A percentile compares a stretch with the other conserved stretches of the same genome.
Evolutionary conservation across 2,329 filamentous ascomycete genomes (phyloP).

Genomic region (Fusarium dimerum): DNA sequence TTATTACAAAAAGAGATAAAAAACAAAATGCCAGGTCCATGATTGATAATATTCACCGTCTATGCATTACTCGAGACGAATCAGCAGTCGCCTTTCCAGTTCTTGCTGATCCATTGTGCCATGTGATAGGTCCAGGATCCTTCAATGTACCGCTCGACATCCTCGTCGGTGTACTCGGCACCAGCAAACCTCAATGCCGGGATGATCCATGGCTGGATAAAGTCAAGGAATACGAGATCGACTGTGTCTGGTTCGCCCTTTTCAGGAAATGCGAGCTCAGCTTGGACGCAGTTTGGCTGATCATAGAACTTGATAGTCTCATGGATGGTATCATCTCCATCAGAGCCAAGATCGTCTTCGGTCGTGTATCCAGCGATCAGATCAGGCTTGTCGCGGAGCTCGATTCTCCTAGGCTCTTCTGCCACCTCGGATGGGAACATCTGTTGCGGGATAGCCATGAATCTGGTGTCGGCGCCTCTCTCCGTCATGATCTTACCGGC

Average conservation of each 20-base stretch:
- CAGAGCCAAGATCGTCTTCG: conserved; percentile 74
- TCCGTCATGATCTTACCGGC: conserved; percentile 50
- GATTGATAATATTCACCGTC: too few species aligned
- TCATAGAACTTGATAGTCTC: conserved; percentile 70
- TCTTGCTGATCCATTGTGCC: conserved; percentile 57
- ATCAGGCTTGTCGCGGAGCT: conserved; percentile 39
- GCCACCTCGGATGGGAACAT: conserved; percentile 28
- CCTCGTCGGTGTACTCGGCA: conserved; percentile 47
- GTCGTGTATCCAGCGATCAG: conserved; percentile 81
- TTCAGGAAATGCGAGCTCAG: conserved; percentile 62
- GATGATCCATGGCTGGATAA: conserved; percentile 81
- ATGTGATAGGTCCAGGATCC: conserved; percentile 58
- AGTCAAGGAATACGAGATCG: conserved; percentile 89
- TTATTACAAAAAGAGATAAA: neutral
- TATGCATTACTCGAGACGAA: neutral
- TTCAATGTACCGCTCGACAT: conserved; percentile 54
- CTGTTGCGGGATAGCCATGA: conserved; percentile 53
- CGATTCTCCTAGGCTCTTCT: conserved; percentile 31
- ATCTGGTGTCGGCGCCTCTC: conserved; percentile 41
- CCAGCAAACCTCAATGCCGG: conserved; percentile 67
- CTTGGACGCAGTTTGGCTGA: conserved; percentile 82
- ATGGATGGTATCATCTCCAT: conserved; percentile 92
- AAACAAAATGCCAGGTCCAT: conserved; percentile 13
- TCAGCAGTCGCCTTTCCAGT: conserved; percentile 56
- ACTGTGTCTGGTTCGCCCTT: conserved; percentile 67